A percentile compares a stretch with the other conserved stretches of the same genome.
Conservation (phyloP, 805 yeast genomes). For the Sugiyamaella lignohabitans region DNA sequence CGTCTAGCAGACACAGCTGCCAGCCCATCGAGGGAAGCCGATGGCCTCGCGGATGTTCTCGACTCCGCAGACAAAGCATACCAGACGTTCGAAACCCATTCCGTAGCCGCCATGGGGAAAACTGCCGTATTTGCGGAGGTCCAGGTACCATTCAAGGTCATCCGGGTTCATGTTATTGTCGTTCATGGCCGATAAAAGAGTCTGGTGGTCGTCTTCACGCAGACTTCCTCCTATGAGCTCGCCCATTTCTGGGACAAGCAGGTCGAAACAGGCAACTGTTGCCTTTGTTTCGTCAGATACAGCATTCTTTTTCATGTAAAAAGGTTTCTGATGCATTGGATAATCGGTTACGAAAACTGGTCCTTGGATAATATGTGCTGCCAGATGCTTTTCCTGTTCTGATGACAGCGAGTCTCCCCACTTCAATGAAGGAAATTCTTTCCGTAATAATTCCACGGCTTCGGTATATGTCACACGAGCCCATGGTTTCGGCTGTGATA, state of each 20-base stretch:
- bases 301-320: constrained; percentile 69
- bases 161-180: constrained; percentile 47
- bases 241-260: constrained; percentile 85
- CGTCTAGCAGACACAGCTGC: constrained; percentile 43
- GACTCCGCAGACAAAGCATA: constrained; percentile 64
- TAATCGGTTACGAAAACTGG: constrained; percentile 91
- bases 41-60: constrained; percentile 82
- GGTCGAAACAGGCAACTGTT: constrained; percentile 87
- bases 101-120: constrained; percentile 98
- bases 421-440: constrained; percentile 12
- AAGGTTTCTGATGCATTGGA: constrained; percentile 74
- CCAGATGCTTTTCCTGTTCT: constrained; percentile 88
- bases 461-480: constrained; percentile 64
- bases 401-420: constrained; percentile 75
- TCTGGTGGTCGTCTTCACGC: constrained; percentile 62
- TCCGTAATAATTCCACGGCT: constrained; percentile 53
- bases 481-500: constrained; percentile 47
- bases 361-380: constrained; percentile 54
- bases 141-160: constrained; percentile 72
- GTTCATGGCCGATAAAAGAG: constrained; percentile 45
- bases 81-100: constrained; percentile 81
- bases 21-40: constrained; percentile 75
- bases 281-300: constrained; percentile 16
- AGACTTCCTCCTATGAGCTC: constrained; percentile 92
- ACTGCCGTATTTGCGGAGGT: constrained; percentile 66